Conservation (phyloP, 108 stramenopile species). For the Nitzschia palea region DNA sequence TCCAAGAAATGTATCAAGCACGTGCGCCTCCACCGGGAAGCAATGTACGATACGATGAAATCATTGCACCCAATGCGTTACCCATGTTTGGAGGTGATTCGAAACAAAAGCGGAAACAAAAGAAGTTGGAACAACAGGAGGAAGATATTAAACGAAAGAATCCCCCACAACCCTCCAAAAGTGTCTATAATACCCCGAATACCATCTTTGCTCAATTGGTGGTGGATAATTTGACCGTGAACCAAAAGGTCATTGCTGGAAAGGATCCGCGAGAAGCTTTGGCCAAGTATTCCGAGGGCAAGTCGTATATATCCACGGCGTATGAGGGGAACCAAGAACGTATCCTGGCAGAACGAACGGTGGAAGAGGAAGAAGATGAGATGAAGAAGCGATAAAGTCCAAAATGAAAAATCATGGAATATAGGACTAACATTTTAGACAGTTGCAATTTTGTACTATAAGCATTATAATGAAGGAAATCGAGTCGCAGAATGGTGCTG, state of each 20-base stretch:
- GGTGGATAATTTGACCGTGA: conserved; percentile 44
- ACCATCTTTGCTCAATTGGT: conserved; percentile 67
- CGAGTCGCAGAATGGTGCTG: no score
- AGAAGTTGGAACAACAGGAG: conserved; percentile 56
- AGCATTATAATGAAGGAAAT: no score
- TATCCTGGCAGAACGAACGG: conserved; percentile 78
- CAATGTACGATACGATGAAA: conserved; percentile 53
- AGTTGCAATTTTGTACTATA: no score
- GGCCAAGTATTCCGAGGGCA: conserved; percentile 61
- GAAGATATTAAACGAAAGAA: conserved; percentile 50
- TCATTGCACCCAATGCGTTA: conserved; percentile 67
- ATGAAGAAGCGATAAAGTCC: conserved; percentile 25
- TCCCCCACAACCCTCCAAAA: conserved; percentile 76
- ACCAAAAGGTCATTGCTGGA: conserved; percentile 75
- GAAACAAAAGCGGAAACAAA: conserved; percentile 47
- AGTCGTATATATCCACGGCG: conserved; percentile 51
- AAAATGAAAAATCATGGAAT: no score
- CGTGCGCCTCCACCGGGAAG: conserved; percentile 73
- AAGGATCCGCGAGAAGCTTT: conserved; percentile 82
- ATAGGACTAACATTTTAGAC: no score
- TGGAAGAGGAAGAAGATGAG: conserved; percentile 80
- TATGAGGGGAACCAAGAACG: conserved; percentile 66
- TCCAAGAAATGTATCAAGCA: conserved; percentile 64
- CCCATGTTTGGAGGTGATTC: conserved; percentile 64
- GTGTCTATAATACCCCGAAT: conserved; percentile 59